Evolutionary conservation across 2,329 filamentous ascomycete genomes (phyloP).

Genomic region (Fusarium tjaetaba): DNA sequence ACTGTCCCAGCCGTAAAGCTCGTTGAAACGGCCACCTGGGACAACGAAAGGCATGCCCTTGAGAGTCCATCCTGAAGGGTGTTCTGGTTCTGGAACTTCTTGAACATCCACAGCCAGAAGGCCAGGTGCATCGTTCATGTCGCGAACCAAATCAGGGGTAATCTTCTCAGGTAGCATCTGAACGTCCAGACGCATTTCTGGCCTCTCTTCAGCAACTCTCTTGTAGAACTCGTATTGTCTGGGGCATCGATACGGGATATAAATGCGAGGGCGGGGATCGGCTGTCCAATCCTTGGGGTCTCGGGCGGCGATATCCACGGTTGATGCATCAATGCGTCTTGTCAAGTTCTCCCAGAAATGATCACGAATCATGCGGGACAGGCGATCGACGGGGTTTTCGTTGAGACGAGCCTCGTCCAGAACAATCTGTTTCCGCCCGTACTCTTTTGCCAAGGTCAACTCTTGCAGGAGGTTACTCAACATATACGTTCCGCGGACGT

Average conservation of each 20-base stretch:
- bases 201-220: constrained; percentile 78
- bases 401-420: constrained; percentile 91
- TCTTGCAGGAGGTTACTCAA: constrained; percentile 96
- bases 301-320: constrained; percentile 83
- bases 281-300: constrained; percentile 97
- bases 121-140: constrained; percentile 88
- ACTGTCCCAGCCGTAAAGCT: constrained; percentile 98
- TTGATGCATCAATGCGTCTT: constrained; percentile 86
- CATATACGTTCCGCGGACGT: constrained; percentile 96
- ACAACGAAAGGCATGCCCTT: constrained; percentile 94
- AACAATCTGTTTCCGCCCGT: constrained; percentile 87
- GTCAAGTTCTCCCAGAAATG: constrained; percentile 95
- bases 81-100: constrained; percentile 68
- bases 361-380: constrained; percentile 86
- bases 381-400: constrained; percentile 91
- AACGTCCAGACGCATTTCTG: constrained; percentile 89
- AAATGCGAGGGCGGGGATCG: constrained; percentile 90
- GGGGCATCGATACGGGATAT: constrained; percentile 84
- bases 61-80: constrained; percentile 73
- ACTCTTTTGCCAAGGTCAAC: constrained; percentile 89
- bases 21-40: constrained; percentile 96
- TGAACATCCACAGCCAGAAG: constrained; percentile 92
- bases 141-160: constrained; percentile 81
- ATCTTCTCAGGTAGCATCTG: constrained; percentile 79
- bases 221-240: constrained; percentile 92